Percentiles rank a stretch among this genome's conserved stretches.
These are phyloP conservation scores for Scenedesmus sp. DNA, from an alignment of 163 green algal species.

Conservation along the genomic window DNA sequence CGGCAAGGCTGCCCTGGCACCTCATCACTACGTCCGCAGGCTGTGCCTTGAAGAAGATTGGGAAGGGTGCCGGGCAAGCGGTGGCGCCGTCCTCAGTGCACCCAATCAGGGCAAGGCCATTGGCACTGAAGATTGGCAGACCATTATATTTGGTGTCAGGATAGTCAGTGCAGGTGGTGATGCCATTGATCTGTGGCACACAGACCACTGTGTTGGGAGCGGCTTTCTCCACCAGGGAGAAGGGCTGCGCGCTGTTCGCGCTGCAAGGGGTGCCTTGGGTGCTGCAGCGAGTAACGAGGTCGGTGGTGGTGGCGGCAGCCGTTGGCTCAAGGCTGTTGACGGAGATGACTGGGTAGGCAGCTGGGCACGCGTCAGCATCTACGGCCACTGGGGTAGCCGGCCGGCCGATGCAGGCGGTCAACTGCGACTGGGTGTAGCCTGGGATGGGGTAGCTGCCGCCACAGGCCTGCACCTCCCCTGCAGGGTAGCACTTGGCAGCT, in stretches of 20 bases:
- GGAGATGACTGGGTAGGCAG: background rate
- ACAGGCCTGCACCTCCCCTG: background rate
- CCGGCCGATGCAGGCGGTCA: background rate
- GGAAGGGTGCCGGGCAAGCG: background rate
- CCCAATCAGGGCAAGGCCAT: background rate
- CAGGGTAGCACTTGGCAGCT: background rate
- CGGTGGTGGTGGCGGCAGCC: background rate
- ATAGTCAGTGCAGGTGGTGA: too few species aligned
- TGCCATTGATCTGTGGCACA: too few species aligned
- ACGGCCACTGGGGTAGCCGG: too few species aligned
- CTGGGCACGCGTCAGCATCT: background rate
- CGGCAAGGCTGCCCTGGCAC: background rate
- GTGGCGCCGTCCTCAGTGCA: background rate
- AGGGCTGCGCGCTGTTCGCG: background rate
- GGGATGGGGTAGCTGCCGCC: background rate
- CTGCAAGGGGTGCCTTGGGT: background rate
- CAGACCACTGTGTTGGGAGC: too few species aligned
- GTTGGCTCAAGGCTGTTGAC: background rate
- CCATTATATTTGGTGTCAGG: background rate
- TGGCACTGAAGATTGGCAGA: background rate
- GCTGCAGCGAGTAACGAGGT: background rate
- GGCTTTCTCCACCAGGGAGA: too few species aligned
- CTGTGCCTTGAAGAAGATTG: background rate
- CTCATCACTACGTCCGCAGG: background rate
- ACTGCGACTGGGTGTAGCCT: background rate